Evolutionary conservation across 352 stramenopile species (phyloP), one percentile per base, ranked within the genome.

Genomic region (Phytophthora europaea): DNA sequence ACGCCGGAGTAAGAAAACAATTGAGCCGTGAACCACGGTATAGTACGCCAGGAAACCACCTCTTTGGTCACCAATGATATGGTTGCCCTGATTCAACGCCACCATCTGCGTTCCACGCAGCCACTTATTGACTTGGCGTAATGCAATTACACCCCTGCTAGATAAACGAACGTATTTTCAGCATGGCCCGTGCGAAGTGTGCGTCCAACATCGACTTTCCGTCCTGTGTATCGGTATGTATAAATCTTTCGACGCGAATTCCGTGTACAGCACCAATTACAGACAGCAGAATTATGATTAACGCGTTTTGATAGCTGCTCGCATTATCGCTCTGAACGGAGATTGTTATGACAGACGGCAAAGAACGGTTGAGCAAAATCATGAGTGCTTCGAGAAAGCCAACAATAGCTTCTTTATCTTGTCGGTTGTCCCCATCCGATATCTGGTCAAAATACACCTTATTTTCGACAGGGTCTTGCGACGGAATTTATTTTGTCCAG

Each of bases 381-480:
- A 33, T 12, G 10, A 56, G 23, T 9, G 50, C 50, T 36, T 56
- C 50, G 13, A 56, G 18, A 56, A 53, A 7, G 4, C 10, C 12
- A 9, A 56, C 22, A 38, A 61, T 56, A 16, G 65, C 55, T n/a
- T 61, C 33, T 52, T 65, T 60, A 20, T 72, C 47, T 65, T 72
- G 65, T 15, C 33, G 34, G 47, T 65, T 72, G 47, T 65, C 55
- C 3, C 33, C 34, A 20, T 33, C 13, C n/a, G 65, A 50, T 38
- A 65, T 61, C 1, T 72, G 65, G 55, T 65, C 55, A 15, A 65
- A 59, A 18, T 71, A 71, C n/a, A 72, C 0, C 15, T 72, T 72
- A 4, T 1, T 61, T 48, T 65, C 65, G 3, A 31, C 16, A 6
- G 45, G 2, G 26, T 61, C 64, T 47, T 52, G 1, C 13, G 15